phyloP scores from a whole-genome alignment of 2,329 filamentous ascomycete species.

The Fusarium metavorans region DNA sequence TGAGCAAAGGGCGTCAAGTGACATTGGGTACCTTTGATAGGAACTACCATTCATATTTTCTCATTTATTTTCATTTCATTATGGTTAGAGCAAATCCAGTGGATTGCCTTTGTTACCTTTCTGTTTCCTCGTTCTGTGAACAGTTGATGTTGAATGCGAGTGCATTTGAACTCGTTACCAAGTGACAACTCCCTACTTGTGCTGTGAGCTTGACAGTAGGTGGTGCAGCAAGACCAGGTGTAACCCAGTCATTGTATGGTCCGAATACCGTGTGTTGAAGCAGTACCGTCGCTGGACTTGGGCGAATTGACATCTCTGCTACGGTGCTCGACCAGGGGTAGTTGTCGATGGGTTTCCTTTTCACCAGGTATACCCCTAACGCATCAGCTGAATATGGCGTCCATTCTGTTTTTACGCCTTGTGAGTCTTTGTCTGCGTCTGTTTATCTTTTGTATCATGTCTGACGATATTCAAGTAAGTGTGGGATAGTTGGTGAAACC shows the following conservation, averaged over 20 bases:
- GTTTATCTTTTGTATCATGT: neutral
- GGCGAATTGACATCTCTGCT: neutral
- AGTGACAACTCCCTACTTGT: neutral
- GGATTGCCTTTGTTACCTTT: neutral
- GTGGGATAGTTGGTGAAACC: neutral
- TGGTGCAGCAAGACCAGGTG: neutral
- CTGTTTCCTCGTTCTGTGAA: neutral
- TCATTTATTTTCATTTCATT: neutral
- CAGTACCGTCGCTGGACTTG: neutral
- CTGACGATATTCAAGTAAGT: neutral
- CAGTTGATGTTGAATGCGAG: neutral
- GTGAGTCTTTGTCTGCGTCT: neutral
- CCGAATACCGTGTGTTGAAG: neutral
- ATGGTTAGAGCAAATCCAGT: neutral
- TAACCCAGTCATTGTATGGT: neutral
- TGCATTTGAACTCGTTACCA: neutral
- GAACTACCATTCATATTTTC: neutral
- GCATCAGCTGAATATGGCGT: neutral
- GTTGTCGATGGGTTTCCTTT: neutral
- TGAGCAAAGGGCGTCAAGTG: neutral
- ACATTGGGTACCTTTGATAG: neutral
- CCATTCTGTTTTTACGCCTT: neutral
- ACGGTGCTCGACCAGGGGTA: neutral
- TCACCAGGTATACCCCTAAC: neutral
- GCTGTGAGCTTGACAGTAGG: neutral